Percentiles rank a stretch among this genome's conserved stretches.
Conservation (phyloP, 2,329 filamentous ascomycete genomes). For the Penicillium concentricum region DNA sequence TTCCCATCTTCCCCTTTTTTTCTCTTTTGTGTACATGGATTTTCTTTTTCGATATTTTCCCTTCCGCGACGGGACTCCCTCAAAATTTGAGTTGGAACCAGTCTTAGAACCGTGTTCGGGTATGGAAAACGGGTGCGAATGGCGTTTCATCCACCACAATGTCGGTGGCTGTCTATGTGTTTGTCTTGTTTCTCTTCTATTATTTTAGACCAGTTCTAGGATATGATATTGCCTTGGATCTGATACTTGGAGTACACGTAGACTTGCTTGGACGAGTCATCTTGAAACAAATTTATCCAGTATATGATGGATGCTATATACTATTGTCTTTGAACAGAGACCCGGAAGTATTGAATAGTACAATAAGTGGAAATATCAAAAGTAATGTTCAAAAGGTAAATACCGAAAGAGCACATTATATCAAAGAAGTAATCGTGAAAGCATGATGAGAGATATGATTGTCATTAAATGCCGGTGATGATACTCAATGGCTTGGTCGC, state of each 20-base stretch:
- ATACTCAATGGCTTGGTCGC: background rate
- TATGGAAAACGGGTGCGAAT: constrained; percentile 45
- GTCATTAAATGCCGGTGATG: background rate
- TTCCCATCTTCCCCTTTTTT: constrained; percentile 23
- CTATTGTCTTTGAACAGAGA: too few relatives aligned
- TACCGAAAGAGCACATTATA: background rate
- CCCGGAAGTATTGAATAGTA: background rate
- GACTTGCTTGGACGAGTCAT: background rate
- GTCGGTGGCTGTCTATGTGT: constrained; percentile 32
- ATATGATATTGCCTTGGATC: constrained; percentile 29
- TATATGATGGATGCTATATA: background rate
- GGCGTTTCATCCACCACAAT: constrained; percentile 39
- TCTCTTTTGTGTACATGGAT: constrained; percentile 44
- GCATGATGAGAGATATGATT: background rate
- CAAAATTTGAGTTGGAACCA: constrained; percentile 34
- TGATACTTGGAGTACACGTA: constrained; percentile 6
- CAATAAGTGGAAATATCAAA: background rate
- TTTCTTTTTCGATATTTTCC: constrained; percentile 37
- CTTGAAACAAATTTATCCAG: background rate
- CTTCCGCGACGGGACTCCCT: constrained; percentile 28
- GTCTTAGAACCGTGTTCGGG: constrained; percentile 45
- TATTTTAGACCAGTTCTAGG: constrained; percentile 33
- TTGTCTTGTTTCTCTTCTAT: constrained; percentile 22
- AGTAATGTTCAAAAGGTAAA: background rate
- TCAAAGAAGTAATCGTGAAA: background rate